Evolutionary conservation across 495 filamentous ascomycete genomes (phyloP), one percentile per base, ranked within the genome.

Genomic region (Mytilinidion resinicola): DNA sequence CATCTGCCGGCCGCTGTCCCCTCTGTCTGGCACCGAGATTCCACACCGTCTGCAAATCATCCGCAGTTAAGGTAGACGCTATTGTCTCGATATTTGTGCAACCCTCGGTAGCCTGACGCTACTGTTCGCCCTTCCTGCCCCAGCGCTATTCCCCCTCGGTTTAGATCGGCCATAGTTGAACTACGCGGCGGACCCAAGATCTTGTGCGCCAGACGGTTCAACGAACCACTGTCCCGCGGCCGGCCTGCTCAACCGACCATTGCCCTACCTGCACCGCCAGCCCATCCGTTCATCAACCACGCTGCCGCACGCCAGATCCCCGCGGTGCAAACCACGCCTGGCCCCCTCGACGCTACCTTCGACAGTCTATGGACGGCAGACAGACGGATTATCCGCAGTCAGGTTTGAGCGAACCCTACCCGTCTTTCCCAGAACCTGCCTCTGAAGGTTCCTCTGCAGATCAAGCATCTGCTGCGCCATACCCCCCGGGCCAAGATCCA

Each of bases 331-430:
- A 60, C 48, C 66, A 71, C 35, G 47, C 69, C 50, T 58, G 55
- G 25, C 25, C 61, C 69, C 59, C 47, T 66, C 37, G 65, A 67
- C 42, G 58, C 53, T 56, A 20, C 17, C 60, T 52, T 19, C 72
- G 73, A 64, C 75, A 74, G 74, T 79, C 77, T 85, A 93, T 96
- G 88, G 88, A 91, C 82, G 88, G 88, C 82, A 83, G 86, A 80
- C 82, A 88, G 71, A 77, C 88, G 79, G 90, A 95, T 76, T 96
- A 91, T 80, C 84, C 89, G 87, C 91, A 96, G 85, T 86, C 90
- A 95, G 92, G 91, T 96, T 95, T 89, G 91, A 85, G 82, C 76
- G 85, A 84, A 67, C 85, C 87, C 78, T 85, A 83, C 80, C 80
- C 85, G 78, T 78, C 82, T 67, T 79, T 80, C 76, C 82, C 78